Evolutionary conservation across 2,329 filamentous ascomycete species (phyloP), one percentile per base, ranked within the genome.

Genomic region (Diaporthe vexans): DNA sequence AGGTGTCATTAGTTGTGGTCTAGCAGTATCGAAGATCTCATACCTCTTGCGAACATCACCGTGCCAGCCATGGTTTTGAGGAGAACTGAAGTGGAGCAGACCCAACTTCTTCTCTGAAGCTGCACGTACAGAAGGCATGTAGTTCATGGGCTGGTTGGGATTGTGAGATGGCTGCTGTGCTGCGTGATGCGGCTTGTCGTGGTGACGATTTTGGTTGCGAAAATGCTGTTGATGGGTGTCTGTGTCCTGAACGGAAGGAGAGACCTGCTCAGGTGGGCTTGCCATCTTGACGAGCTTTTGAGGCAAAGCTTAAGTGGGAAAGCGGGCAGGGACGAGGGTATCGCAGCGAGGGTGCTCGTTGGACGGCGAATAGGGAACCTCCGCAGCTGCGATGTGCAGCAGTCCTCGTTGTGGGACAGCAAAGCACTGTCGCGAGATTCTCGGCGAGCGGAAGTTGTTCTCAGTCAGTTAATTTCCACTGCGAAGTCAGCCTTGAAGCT

Each of bases 41-140:
- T 81, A 86, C 85, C 85, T 83, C 76, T 85, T 86, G 73, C 86
- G 84, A 69, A 84, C 82, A 63, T 86, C 84, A 54, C 85, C 86
- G 40, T 80, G 79, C 85, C 85, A 87, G 73, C 81, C 80, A 75
- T 82, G 84, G 71, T 85, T 82, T 65, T 83, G 81, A 7, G 81
- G 76, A 1, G 84, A 83, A 6, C 82, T 83, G 74, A 82, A 84
- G 74, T 86, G 81, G 21, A 83, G 76, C 67, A 87, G 86, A 54
- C 85, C 85, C n/a, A 87, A 78, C 35, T 75, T 78, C 74, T 82
- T 81, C 76, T 84, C 82, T 7, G 80, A 78, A 57, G 78, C 79
- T 35, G 74, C 73, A 9, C 82, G 81, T 56, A 82, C 79, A 40
- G 74, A 74, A 52, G 74, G 43, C 72, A 70, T 65, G 72, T 58